Conservation (phyloP, 75 land plant genomes). For the Azolla pinnata region DNA sequence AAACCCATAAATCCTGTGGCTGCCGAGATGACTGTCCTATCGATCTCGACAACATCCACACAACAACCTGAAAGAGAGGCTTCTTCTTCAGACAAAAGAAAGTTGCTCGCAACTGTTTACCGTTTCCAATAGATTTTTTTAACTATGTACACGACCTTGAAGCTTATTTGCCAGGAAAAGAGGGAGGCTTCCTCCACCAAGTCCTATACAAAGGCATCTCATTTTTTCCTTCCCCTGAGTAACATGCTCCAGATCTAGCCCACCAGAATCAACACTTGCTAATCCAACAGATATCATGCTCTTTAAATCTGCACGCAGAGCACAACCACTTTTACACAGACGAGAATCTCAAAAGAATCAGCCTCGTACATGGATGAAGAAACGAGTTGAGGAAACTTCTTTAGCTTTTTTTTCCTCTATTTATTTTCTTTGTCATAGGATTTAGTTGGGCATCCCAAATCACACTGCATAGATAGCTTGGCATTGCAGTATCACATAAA, state of each 20-base stretch:
- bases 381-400: too few relatives aligned
- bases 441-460: too few relatives aligned
- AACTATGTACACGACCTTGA: slow-evolving; percentile 20
- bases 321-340: too few relatives aligned
- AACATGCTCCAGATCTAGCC: slow-evolving; percentile 41
- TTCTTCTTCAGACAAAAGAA: not conserved
- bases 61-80: slow-evolving; percentile 42
- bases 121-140: not conserved
- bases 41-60: slow-evolving; percentile 78
- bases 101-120: too few relatives aligned
- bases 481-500: too few relatives aligned
- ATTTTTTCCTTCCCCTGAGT: slow-evolving; percentile 33
- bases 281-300: slow-evolving; percentile 81
- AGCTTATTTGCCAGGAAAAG: slow-evolving; percentile 78
- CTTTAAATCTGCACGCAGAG: slow-evolving; percentile 73
- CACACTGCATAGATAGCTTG: too few relatives aligned
- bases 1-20: slow-evolving; percentile 86
- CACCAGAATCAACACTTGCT: slow-evolving; percentile 39
- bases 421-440: too few relatives aligned
- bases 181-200: slow-evolving; percentile 93
- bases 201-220: slow-evolving; percentile 76
- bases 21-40: slow-evolving; percentile 69
- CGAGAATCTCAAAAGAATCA: too few relatives aligned
- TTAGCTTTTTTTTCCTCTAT: too few relatives aligned
- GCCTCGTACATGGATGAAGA: too few relatives aligned